Evolutionary conservation across 768 basidiomycete species (phyloP), one percentile per base, ranked within the genome.

Genomic region (Termitomyces sp.): DNA sequence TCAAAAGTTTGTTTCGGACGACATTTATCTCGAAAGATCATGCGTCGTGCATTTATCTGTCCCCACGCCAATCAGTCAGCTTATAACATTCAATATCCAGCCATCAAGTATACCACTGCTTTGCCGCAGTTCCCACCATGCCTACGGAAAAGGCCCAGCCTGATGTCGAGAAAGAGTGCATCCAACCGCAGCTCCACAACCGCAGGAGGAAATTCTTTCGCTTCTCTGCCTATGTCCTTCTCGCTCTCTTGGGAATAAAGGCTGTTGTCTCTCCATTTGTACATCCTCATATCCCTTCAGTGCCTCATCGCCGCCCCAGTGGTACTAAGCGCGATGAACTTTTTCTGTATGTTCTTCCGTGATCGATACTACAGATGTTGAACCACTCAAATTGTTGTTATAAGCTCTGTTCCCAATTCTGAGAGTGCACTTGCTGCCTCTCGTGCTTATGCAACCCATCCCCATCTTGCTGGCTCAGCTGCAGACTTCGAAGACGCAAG

Each of bases 381-480:
- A 3, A 43, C 10, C 31, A 45, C 55, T 51, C 3, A 65, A 37
- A n/a, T 34, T 14, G 29, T 17, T 32, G 32, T 38, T 43, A 29
- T 20, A 59, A 87, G 86, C 25, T 81, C 81, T 14, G 70, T 87
- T 11, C 89, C 88, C 1, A 81, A 77, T 62, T 67, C 77, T 5
- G 79, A 82, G 52, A 87, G 83, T 60, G 89, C 89, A 2, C 66
- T 86, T 2, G 77, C 76, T 34, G 77, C 83, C 5, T 88, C 88
- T 25, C 79, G 81, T 20, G 70, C 73, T 29, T 88, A 84, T 68
- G 86, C 88, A 1, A 82, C 83, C 2, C 85, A 87, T 63, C 88
- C 90, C 31, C 91, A 92, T 72, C 74, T 89, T 52, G 90, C 89
- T 4, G 89, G 89, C 9, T 85, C 86, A 25, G 62, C 72, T 3